A percentile compares a stretch with the other conserved stretches of the same genome.
phyloP scores from a whole-genome alignment of 1,284 basidiomycete species.

The Fomitopsis schrenkii region DNA sequence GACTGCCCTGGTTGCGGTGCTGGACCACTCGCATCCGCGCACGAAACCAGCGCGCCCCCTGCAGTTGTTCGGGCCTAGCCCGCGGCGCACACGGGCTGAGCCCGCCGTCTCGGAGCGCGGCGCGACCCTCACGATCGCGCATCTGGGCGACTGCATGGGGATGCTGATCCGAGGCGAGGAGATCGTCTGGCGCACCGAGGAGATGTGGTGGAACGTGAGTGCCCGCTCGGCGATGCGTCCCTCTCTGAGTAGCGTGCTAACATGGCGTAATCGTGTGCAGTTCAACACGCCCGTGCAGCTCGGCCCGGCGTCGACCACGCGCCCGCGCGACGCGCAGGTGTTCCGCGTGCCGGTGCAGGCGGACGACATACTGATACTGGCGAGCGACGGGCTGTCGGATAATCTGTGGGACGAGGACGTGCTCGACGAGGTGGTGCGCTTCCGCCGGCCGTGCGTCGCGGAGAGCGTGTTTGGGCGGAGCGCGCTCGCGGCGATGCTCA shows the following conservation, averaged over 20 bases:
- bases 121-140: constrained; percentile 84
- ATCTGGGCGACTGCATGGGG: constrained; percentile 90
- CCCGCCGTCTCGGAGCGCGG: constrained; percentile 34
- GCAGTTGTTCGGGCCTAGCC: constrained; percentile 16
- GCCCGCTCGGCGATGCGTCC: too few relatives aligned
- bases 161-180: constrained; percentile 78
- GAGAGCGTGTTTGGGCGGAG: constrained; percentile 39
- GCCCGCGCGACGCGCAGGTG: constrained; percentile 71
- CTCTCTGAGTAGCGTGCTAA: too few relatives aligned
- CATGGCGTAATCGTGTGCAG: too few relatives aligned
- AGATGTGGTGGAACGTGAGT: constrained; percentile 88
- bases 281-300: constrained; percentile 93
- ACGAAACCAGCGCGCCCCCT: constrained; percentile 7
- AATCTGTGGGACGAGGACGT: constrained; percentile 97
- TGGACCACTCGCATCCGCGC: constrained; percentile 39
- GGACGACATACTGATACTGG: constrained; percentile 88
- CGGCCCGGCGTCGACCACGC: constrained; percentile 71
- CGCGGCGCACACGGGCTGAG: constrained; percentile 7
- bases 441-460: constrained; percentile 43
- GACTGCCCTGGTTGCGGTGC: constrained; percentile 63
- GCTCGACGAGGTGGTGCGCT: constrained; percentile 80
- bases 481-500: constrained; percentile 61
- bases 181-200: constrained; percentile 84
- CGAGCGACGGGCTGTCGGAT: constrained; percentile 88
- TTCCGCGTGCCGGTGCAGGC: constrained; percentile 76